These are phyloP conservation scores for Globisporangium yorkense DNA, from an alignment of 352 stramenopile species.

Conservation along the genomic window DNA sequence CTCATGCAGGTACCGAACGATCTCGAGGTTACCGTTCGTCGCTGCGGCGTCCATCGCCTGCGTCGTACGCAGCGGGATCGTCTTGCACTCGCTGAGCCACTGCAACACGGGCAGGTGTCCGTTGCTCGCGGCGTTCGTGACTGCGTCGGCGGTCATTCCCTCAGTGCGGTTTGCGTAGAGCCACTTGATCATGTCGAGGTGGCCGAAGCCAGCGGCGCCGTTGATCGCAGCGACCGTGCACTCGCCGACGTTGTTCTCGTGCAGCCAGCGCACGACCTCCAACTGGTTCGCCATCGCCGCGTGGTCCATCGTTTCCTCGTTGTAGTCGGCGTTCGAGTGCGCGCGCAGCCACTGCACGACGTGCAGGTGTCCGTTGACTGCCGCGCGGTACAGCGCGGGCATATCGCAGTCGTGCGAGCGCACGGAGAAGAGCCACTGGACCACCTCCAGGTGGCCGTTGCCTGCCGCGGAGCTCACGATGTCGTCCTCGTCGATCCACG, in stretches of 20 bases:
- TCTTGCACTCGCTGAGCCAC: conserved; percentile 18
- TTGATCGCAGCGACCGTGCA: conserved; percentile 29
- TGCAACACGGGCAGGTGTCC: conserved; percentile 23
- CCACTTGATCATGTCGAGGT: conserved; percentile 33
- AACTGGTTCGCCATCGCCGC: conserved; percentile 29
- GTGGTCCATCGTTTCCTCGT: conserved; percentile 20
- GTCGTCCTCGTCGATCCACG: conserved; percentile 3
- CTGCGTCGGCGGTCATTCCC: conserved; percentile 18
- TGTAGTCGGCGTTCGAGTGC: conserved; percentile 22
- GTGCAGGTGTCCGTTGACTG: conserved; percentile 18
- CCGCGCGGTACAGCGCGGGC: conserved; percentile 26
- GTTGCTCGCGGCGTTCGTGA: conserved; percentile 36
- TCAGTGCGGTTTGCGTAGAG: conserved; percentile 25
- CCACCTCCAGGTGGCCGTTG: conserved; percentile 18
- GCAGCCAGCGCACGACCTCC: conserved; percentile 28
- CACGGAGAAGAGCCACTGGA: conserved; percentile 18
- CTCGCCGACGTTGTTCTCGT: conserved; percentile 20
- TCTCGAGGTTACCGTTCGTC: conserved; percentile 10
- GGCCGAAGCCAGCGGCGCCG: conserved; percentile 28
- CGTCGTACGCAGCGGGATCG: conserved; percentile 12
- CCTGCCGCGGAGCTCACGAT: conserved; percentile 6
- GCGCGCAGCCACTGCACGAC: conserved; percentile 28
- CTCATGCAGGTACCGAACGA: conserved; percentile 6
- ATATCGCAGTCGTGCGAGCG: conserved; percentile 19
- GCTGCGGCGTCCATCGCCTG: conserved; percentile 18